These are phyloP conservation scores for Colletotrichum sp. DNA, from an alignment of 2,329 filamentous ascomycete genomes.

Conservation along the genomic window DNA sequence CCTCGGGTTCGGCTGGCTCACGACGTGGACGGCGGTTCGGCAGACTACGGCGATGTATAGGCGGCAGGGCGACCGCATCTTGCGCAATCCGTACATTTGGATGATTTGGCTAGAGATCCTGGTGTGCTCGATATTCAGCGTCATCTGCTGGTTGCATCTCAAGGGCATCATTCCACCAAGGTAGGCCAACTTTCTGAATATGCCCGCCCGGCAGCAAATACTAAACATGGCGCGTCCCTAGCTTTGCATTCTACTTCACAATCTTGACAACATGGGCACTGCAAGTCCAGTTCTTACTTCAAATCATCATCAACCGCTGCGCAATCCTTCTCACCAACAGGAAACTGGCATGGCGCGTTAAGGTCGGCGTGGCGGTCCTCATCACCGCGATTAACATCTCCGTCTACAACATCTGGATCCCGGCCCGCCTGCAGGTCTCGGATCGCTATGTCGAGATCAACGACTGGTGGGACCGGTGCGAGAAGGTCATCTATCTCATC, in stretches of 20 bases:
- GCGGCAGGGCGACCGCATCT: constrained; percentile 32
- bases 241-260: constrained; percentile 21
- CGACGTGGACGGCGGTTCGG: constrained; percentile 39
- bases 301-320: constrained; percentile 61
- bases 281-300: constrained; percentile 52
- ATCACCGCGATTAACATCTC: constrained; percentile 56
- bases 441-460: constrained; percentile 49
- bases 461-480: constrained; percentile 55
- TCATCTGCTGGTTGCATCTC: constrained; percentile 34
- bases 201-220: not conserved
- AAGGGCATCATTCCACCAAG: constrained; percentile 20
- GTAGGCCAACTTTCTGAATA: not conserved
- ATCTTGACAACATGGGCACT: constrained; percentile 41
- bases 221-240: not conserved
- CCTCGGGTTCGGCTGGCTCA: constrained; percentile 44
- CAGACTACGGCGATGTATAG: constrained; percentile 38
- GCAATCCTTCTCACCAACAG: constrained; percentile 48
- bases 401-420: constrained; percentile 61
- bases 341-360: constrained; percentile 39
- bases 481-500: constrained; percentile 55
- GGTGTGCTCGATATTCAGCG: constrained; percentile 45
- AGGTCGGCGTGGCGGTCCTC: constrained; percentile 47
- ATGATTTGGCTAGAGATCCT: constrained; percentile 53
- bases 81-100: constrained; percentile 46
- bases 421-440: constrained; percentile 49